Percentiles rank a stretch among this genome's conserved stretches.
Evolutionary conservation across 1,284 basidiomycete species (phyloP).

Genomic region (Takashimella tepidaria): DNA sequence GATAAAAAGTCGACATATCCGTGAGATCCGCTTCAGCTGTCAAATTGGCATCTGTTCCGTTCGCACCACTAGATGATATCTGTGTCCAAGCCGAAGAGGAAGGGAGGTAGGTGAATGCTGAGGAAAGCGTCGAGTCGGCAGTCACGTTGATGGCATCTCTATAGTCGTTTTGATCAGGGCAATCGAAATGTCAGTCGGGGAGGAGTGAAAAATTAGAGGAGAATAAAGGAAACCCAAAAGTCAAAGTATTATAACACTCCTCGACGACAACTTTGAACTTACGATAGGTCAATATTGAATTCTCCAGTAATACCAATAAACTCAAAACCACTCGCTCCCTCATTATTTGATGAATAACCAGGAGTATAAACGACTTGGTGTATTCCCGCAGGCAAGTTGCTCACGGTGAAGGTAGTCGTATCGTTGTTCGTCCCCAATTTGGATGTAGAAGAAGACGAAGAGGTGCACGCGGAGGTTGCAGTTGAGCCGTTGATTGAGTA

Average conservation of each 20-base stretch:
- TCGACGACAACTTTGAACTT: too few relatives aligned
- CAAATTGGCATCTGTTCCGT: slow-evolving; percentile 3
- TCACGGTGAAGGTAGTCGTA: slow-evolving; percentile 3
- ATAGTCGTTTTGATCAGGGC: slow-evolving; percentile 20
- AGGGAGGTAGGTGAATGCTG: slow-evolving; percentile 16
- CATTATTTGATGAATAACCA: not conserved
- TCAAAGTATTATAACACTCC: too few relatives aligned
- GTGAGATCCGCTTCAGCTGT: slow-evolving; percentile 2
- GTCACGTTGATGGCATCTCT: not conserved
- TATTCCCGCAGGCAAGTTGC: slow-evolving; percentile 16
- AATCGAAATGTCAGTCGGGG: slow-evolving; percentile 8
- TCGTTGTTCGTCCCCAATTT: not conserved
- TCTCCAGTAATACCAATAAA: slow-evolving; percentile 26
- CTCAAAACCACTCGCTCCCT: slow-evolving; percentile 9
- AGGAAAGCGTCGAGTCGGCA: slow-evolving; percentile 1
- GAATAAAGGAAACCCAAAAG: not conserved
- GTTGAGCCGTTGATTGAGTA: slow-evolving; percentile 24
- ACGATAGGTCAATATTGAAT: not conserved
- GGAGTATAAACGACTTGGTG: slow-evolving; percentile 21
- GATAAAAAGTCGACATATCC: slow-evolving; percentile 5
- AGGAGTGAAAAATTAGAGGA: not conserved
- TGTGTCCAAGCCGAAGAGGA: slow-evolving; percentile 16
- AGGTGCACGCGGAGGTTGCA: slow-evolving; percentile 13
- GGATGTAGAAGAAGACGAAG: not conserved
- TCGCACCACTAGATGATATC: slow-evolving; percentile 6